phyloP scores from a whole-genome alignment of 129 eudicot genomes.

The Smallanthus sonchifolius region DNA sequence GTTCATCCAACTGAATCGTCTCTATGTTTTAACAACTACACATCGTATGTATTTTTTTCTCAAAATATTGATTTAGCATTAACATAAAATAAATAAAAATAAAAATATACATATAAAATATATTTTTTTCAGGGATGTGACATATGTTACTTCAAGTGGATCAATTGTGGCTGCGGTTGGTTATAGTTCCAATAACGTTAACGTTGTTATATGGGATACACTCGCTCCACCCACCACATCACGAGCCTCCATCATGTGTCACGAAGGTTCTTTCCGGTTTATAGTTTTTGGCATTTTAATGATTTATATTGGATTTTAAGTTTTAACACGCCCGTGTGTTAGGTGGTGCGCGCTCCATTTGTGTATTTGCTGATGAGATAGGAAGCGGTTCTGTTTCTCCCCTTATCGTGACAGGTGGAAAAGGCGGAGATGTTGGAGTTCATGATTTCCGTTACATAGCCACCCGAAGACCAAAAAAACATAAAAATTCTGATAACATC shows the following conservation, averaged over 20 bases:
- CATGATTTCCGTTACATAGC: slow-evolving; percentile 99
- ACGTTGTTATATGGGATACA: slow-evolving; percentile 97
- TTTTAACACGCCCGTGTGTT: not conserved
- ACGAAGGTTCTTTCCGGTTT: slow-evolving; percentile 64
- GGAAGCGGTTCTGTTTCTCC: slow-evolving; percentile 97
- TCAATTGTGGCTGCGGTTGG: slow-evolving; percentile 96
- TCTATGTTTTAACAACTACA: slow-evolving; percentile 78
- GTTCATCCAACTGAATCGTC: slow-evolving; percentile 91
- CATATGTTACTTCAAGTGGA: slow-evolving; percentile 87
- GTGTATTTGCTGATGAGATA: slow-evolving; percentile 75
- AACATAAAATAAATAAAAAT: not conserved
- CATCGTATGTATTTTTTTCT: slow-evolving; percentile 47
- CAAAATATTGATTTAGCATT: not conserved
- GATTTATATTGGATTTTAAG: not conserved
- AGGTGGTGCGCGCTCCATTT: slow-evolving; percentile 92
- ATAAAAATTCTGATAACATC: slow-evolving; percentile 44
- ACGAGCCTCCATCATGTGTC: slow-evolving; percentile 98
- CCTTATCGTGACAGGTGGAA: slow-evolving; percentile 92
- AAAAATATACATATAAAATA: not conserved
- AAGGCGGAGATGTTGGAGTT: slow-evolving; percentile 92
- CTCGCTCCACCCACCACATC: slow-evolving; percentile 93
- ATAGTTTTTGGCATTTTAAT: not conserved
- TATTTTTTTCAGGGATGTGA: slow-evolving; percentile 64
- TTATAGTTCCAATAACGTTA: slow-evolving; percentile 76
- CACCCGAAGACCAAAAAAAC: slow-evolving; percentile 76